Evolutionary conservation across 2,329 filamentous ascomycete genomes (phyloP), one percentile per base, ranked within the genome.

Genomic region (Pseudonectria buxi): DNA sequence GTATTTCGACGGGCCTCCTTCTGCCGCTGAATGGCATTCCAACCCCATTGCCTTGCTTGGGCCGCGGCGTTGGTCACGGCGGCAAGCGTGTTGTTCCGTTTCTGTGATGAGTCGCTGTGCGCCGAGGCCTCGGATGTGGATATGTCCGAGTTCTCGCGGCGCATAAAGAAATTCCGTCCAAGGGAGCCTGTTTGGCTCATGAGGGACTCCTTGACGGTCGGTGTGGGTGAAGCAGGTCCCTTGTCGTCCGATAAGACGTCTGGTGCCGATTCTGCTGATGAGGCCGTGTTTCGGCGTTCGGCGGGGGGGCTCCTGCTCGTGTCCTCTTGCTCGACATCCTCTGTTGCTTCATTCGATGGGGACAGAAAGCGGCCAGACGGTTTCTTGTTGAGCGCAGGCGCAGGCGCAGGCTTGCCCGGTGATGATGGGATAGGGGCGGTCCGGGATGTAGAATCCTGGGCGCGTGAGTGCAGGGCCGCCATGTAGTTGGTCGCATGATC

Each of bases 391-490:
- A 22, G 18, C 5, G 18, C 18, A n/a, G 61, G 61, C 4, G 57
- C 46, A 10, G 61, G 62, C 40, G 57, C 64, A 18, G 52, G 54
- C 43, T 57, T 63, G 38, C 41, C 53, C 39, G 49, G 61, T 28
- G 44, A 58, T 33, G 53, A 64, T 9, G 18, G 18, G 44, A 47
- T 55, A 28, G 53, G 64, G 37, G 71, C 69, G 10, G 65, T 63
- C 6, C 59, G 53, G 2, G 76, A 72, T 1, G 76, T 74, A 14
- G 61, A 57, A n/a, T 73, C 67, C 25, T 74, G 69, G 1, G 81
- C 76, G 13, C 74, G 69, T 13, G 68, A 73, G n/a, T 82, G 78
- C 26, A 86, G 66, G 26, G 77, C 78, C 36, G 81, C 80, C 69
- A 88, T 86, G 16, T 74, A 69, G 45, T 68, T 74, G 14, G 72